A percentile compares a stretch with the other conserved stretches of the same genome.
These are phyloP conservation scores for Ophiostoma quercus DNA, from an alignment of 2,329 filamentous ascomycete species.

Conservation along the genomic window DNA sequence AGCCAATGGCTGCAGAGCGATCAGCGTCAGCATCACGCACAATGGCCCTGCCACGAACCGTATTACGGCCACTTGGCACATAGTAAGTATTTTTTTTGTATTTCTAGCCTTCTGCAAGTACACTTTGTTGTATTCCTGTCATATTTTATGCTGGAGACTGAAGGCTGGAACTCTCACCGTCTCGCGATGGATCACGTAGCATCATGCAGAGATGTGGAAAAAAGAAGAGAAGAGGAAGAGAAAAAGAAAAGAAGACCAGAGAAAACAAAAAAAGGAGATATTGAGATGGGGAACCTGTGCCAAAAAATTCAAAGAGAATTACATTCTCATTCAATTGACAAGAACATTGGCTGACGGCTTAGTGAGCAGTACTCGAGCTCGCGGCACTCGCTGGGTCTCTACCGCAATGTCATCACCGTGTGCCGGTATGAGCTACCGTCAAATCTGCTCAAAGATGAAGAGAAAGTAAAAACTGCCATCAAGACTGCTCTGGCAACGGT, in stretches of 20 bases:
- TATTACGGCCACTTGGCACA: neutral
- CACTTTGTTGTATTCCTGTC: neutral
- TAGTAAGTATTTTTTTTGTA: neutral
- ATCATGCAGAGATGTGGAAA: neutral
- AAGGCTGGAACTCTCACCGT: neutral
- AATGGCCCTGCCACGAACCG: neutral
- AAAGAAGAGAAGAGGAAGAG: neutral
- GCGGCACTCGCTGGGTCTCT: slow-evolving; percentile 44
- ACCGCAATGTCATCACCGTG: slow-evolving; percentile 44
- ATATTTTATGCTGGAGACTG: neutral
- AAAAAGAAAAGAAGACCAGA: neutral
- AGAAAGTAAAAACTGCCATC: neutral
- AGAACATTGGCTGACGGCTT: neutral
- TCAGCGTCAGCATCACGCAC: neutral
- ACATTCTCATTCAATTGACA: neutral
- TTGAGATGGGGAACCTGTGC: neutral
- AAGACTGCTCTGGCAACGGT: slow-evolving; percentile 38
- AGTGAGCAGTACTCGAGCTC: slow-evolving; percentile 45
- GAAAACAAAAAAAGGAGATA: neutral
- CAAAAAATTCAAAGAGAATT: neutral
- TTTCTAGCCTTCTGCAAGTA: neutral
- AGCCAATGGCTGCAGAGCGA: neutral
- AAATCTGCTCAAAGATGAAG: neutral
- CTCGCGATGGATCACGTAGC: neutral
- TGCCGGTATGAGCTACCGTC: slow-evolving; percentile 38